Evolutionary conservation across 306 rosid genomes (phyloP).

Genomic region (Vigna unguiculata): DNA sequence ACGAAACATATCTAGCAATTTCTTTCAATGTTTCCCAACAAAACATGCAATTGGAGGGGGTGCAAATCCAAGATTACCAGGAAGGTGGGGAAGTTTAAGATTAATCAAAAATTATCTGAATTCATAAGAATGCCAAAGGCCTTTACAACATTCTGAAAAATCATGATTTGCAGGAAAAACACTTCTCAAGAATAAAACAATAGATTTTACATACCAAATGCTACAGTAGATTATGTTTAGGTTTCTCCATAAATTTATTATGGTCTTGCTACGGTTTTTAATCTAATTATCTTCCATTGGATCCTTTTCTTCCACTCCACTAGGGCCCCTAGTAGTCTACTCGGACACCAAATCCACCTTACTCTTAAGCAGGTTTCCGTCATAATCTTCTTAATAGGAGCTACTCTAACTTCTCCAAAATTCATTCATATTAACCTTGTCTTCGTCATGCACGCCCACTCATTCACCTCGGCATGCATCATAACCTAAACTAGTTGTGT

Average conservation of each 20-base stretch:
- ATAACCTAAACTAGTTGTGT: not conserved
- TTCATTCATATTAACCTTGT: conserved; percentile 17
- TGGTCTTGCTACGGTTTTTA: not conserved
- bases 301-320: conserved; percentile 17
- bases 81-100: not conserved
- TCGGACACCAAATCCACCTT: not conserved
- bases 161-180: not conserved
- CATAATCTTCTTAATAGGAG: conserved; percentile 10
- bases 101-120: not conserved
- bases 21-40: not conserved
- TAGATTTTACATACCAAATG: not conserved
- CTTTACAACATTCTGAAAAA: not conserved
- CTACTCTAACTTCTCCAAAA: conserved; percentile 19
- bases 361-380: not conserved
- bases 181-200: not conserved
- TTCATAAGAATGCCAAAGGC: not conserved
- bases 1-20: not conserved
- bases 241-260: not conserved
- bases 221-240: not conserved
- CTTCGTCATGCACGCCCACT: conserved; percentile 12
- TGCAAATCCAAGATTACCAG: not conserved
- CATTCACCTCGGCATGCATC: conserved; percentile 11
- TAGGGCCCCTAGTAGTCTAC: conserved; percentile 17
- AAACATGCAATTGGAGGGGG: not conserved
- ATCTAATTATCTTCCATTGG: conserved; percentile 3